Evolutionary conservation across 2,329 filamentous ascomycete genomes (phyloP), one percentile per base, ranked within the genome.

Genomic region (Aspergillus tubingensis): DNA sequence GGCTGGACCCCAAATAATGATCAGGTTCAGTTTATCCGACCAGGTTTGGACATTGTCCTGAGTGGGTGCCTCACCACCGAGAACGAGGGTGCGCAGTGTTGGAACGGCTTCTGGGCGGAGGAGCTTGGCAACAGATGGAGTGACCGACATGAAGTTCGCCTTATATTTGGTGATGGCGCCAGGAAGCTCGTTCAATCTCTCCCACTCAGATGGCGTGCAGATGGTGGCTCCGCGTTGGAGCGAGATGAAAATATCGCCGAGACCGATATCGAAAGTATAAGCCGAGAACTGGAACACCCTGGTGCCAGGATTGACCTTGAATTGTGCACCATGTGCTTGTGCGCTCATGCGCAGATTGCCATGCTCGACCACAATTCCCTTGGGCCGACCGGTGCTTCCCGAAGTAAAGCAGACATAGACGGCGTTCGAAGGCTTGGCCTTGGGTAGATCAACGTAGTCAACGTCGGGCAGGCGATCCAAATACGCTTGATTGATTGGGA

Each of bases 261-360:
- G 32, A 30, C 57, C 52, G 30, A 47, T 51, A 41, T 59, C 57
- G 30, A 59, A 59, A 8, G 49, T 51, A 4, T 54, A 54, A 5
- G 57, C 53, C 27, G 57, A 50, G 19, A 59, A 59, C 52, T 59
- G 57, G 19, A 59, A 54, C 27, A 59, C 57, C 5, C 50, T 50
- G 25, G 38, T 44, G 13, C 27, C 21, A 11, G 27, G 50, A 15
- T 52, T 38, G 17, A 52, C 36, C 17, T 38, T 19, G 30, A 52
- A 52, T 17, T 32, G n/a, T 23, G 5, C 27, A n/a, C 50, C 30
- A 3, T 52, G 27, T 52, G 50, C n/a, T 41, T 55, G 53, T 8
- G 38, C 53, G 17, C 38, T 32, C 38, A 30, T 43, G 41, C 38
- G 43, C 25, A 44, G 43, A 15, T 44, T 30, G 25, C 41, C 53